These are phyloP conservation scores for Fomitopsis pulvina DNA, from an alignment of 768 basidiomycete genomes.

Conservation along the genomic window DNA sequence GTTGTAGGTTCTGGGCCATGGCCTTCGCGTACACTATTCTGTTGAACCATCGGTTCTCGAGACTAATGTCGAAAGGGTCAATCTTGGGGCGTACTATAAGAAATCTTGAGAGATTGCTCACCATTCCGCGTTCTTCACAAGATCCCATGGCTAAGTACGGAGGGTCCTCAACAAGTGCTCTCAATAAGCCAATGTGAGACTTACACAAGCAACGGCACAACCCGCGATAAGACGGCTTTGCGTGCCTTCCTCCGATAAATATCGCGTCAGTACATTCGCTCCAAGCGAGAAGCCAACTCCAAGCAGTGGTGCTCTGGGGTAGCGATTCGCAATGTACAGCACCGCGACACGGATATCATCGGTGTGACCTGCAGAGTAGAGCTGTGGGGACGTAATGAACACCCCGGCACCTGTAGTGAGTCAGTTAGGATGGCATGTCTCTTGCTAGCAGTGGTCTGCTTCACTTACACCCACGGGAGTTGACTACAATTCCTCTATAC, in stretches of 20 bases:
- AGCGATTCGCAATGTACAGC: conserved; percentile 62
- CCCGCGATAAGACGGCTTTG: conserved; percentile 55
- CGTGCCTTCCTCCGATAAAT: conserved; percentile 78
- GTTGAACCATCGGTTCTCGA: conserved; percentile 48
- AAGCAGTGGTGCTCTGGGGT: conserved; percentile 75
- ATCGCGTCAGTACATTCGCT: conserved; percentile 84
- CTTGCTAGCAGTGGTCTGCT: not conserved
- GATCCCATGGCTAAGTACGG: conserved; percentile 5
- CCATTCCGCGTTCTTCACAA: not conserved
- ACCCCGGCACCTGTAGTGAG: conserved; percentile 65
- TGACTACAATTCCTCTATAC: conserved; percentile 85
- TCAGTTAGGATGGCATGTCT: not conserved
- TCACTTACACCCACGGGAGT: conserved; percentile 84
- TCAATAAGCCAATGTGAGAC: conserved; percentile 23
- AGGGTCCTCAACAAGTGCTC: not conserved
- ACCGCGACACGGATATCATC: conserved; percentile 83
- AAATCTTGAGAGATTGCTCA: not conserved
- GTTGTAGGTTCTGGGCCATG: conserved; percentile 70
- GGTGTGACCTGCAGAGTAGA: conserved; percentile 87
- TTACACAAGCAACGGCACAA: conserved; percentile 69
- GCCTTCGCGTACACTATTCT: conserved; percentile 67
- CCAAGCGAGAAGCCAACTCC: conserved; percentile 94
- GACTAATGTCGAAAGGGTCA: conserved; percentile 32
- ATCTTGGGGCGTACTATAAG: no score
- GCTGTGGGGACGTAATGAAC: conserved; percentile 72